These are phyloP conservation scores for Neofusicoccum parvum DNA, from an alignment of 2,329 filamentous ascomycete genomes.

Conservation along the genomic window DNA sequence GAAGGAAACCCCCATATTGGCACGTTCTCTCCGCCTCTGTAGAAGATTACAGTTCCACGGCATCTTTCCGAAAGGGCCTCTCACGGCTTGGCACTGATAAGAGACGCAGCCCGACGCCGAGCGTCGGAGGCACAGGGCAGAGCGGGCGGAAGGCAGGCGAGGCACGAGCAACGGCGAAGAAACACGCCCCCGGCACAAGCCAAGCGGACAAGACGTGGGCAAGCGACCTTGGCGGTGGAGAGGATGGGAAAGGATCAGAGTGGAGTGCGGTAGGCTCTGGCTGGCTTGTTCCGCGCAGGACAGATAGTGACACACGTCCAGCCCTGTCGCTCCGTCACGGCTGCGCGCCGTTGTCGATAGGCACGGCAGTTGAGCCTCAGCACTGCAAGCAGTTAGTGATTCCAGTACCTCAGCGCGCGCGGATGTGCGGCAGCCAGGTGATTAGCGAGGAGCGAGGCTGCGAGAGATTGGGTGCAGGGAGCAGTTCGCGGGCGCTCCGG, in stretches of 20 bases:
- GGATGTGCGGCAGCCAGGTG: slow-evolving; percentile 1
- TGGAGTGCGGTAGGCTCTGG: background rate
- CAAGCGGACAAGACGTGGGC: slow-evolving; percentile 12
- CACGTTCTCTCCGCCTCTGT: background rate
- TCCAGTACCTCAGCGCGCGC: background rate
- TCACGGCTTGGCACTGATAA: slow-evolving; percentile 13
- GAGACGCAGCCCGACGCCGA: background rate
- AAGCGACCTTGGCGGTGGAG: slow-evolving; percentile 8
- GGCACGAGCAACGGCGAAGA: background rate
- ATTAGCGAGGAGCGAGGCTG: background rate
- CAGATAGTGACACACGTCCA: background rate
- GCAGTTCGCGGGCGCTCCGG: background rate
- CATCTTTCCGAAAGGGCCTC: background rate
- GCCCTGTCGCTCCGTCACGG: background rate
- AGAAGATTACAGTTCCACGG: background rate
- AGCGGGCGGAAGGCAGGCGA: background rate
- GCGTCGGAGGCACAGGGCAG: background rate
- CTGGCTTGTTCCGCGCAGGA: slow-evolving; percentile 1
- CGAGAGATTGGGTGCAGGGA: background rate
- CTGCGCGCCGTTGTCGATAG: background rate
- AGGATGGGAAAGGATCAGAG: background rate
- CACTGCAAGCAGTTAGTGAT: background rate
- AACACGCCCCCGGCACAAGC: background rate
- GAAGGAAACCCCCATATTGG: background rate
- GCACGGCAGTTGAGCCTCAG: background rate